A percentile compares a stretch with the other conserved stretches of the same genome.
These are phyloP conservation scores for Parascedosporium putredinis DNA, from an alignment of 2,329 filamentous ascomycete species.

Conservation along the genomic window DNA sequence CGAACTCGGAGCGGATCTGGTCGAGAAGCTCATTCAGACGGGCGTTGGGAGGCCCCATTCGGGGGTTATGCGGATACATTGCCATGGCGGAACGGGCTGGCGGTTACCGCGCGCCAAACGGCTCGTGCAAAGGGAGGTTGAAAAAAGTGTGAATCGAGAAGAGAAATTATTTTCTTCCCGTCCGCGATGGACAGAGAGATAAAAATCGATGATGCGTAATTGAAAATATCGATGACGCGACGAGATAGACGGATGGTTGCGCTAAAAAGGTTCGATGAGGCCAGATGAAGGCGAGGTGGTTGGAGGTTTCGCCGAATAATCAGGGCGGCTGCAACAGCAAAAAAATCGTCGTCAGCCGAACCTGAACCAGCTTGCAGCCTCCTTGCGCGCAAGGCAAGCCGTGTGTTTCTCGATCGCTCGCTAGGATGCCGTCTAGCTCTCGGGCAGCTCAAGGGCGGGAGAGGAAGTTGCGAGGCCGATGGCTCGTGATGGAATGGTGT, in stretches of 20 bases:
- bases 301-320: neutral
- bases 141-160: neutral
- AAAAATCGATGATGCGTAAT: neutral
- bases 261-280: neutral
- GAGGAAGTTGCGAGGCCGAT: neutral
- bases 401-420: neutral
- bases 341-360: neutral
- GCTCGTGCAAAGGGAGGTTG: neutral
- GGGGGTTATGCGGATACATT: constrained; percentile 13
- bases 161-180: neutral
- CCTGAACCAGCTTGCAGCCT: constrained; percentile 1
- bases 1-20: constrained; percentile 82
- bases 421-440: neutral
- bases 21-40: constrained; percentile 89
- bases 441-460: neutral
- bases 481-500: neutral
- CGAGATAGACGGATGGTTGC: neutral
- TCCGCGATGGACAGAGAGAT: neutral
- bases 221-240: neutral
- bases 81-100: constrained; percentile 10
- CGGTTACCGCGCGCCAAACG: constrained; percentile 2
- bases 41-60: constrained; percentile 13
- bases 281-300: constrained; percentile 1
- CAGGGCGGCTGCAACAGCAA: too few species aligned
- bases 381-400: neutral